Percentiles rank a stretch among this genome's conserved stretches.
These are phyloP conservation scores for Jackrogersella minutella DNA, from an alignment of 495 filamentous ascomycete genomes.

Conservation along the genomic window DNA sequence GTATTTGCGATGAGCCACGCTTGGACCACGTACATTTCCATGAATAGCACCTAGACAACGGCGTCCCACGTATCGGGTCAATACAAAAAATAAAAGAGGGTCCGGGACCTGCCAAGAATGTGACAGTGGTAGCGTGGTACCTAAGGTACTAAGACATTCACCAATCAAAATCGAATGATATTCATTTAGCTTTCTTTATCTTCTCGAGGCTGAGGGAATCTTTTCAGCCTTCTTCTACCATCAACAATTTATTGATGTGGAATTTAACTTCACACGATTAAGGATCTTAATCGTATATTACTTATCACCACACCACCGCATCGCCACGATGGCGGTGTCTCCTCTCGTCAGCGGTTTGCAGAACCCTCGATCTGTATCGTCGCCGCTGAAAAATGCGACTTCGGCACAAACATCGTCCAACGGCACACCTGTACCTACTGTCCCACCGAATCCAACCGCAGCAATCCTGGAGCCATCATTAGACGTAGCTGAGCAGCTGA, in stretches of 20 bases:
- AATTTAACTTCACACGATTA: too few species aligned
- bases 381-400: slow-evolving; percentile 43
- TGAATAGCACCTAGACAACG: too few species aligned
- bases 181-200: slow-evolving; percentile 17
- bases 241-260: too few species aligned
- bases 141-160: too few species aligned
- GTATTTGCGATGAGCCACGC: not conserved
- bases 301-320: too few species aligned
- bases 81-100: too few species aligned
- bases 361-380: slow-evolving; percentile 36
- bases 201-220: slow-evolving; percentile 19
- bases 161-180: slow-evolving; percentile 17
- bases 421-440: slow-evolving; percentile 42
- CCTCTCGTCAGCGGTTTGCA: slow-evolving; percentile 40
- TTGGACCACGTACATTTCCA: not conserved
- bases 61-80: too few species aligned
- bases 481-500: slow-evolving; percentile 86
- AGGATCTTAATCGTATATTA: too few species aligned
- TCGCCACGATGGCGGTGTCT: slow-evolving; percentile 45
- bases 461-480: slow-evolving; percentile 31
- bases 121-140: too few species aligned
- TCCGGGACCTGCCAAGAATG: not conserved
- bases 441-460: slow-evolving; percentile 40
- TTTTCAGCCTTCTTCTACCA: slow-evolving; percentile 1
- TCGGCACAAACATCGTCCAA: slow-evolving; percentile 46